Conservation (phyloP, 169 alveolate species). For the Plasmodium adleri region DNA sequence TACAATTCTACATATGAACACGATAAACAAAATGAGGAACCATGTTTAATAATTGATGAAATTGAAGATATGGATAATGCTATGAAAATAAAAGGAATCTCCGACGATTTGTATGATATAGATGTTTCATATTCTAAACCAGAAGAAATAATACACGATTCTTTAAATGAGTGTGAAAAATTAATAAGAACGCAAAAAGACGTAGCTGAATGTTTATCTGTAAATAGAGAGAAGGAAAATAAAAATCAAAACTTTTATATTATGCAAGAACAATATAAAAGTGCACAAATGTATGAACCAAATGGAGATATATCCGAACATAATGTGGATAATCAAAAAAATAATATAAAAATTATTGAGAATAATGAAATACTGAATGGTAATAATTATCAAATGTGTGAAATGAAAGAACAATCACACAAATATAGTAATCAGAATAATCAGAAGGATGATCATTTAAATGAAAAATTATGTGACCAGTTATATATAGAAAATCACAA, state of each 20-base stretch:
- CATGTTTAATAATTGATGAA: not conserved
- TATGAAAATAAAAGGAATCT: not conserved
- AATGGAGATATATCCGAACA: not conserved
- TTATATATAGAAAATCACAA: not conserved
- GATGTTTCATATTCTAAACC: not conserved
- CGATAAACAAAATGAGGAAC: not conserved
- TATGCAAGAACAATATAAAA: too few species aligned
- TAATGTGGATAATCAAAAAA: not conserved
- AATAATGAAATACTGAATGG: not conserved
- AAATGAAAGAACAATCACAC: not conserved
- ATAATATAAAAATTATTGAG: not conserved
- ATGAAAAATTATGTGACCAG: not conserved
- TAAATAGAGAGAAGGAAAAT: not conserved
- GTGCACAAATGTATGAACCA: not conserved
- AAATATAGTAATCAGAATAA: not conserved
- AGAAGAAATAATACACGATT: too few species aligned
- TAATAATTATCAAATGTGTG: not conserved
- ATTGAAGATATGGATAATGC: not conserved
- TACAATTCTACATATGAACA: not conserved
- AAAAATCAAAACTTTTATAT: too few species aligned
- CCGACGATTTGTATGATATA: not conserved
- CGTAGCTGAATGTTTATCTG: not conserved
- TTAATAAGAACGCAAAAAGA: not conserved
- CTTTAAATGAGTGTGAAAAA: not conserved
- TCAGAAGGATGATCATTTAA: not conserved